phyloP scores from a whole-genome alignment of 106 monocot genomes.

The Chionographis japonica region DNA sequence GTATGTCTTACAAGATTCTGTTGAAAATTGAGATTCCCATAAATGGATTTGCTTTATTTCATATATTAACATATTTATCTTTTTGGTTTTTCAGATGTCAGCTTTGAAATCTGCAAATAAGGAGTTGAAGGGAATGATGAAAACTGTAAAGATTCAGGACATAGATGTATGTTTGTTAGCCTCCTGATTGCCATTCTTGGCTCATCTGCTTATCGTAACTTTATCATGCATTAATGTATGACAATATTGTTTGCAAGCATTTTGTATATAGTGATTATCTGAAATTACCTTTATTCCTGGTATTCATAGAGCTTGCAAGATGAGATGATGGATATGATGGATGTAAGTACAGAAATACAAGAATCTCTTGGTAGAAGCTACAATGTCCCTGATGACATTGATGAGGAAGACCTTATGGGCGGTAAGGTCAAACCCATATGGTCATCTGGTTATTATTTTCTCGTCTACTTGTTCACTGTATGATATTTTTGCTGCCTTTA shows the following conservation, averaged over 20 bases:
- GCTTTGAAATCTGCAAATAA: slow-evolving; percentile 47
- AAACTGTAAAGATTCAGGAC: slow-evolving; percentile 52
- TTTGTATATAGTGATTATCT: no score
- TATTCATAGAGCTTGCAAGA: slow-evolving; percentile 47
- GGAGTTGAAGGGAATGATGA: slow-evolving; percentile 55
- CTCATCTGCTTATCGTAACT: no score
- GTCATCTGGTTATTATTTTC: not conserved
- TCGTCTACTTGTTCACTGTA: no score
- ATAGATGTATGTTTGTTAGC: slow-evolving; percentile 31
- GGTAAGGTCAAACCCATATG: slow-evolving; percentile 19
- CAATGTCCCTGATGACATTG: slow-evolving; percentile 68
- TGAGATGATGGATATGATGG: slow-evolving; percentile 72
- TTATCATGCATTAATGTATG: no score
- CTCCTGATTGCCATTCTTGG: no score
- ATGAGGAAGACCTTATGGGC: slow-evolving; percentile 65
- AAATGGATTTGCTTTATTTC: not conserved
- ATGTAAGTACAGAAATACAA: slow-evolving; percentile 60
- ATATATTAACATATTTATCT: not conserved
- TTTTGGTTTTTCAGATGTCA: slow-evolving; percentile 33
- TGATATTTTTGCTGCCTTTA: not conserved
- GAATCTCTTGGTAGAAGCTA: slow-evolving; percentile 71
- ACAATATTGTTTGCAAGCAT: no score
- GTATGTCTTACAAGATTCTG: slow-evolving; percentile 17
- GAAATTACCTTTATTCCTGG: no score
- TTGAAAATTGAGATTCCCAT: not conserved